Conservation (phyloP, 2,329 filamentous ascomycete species). For the Chaetomium strumarium region DNA sequence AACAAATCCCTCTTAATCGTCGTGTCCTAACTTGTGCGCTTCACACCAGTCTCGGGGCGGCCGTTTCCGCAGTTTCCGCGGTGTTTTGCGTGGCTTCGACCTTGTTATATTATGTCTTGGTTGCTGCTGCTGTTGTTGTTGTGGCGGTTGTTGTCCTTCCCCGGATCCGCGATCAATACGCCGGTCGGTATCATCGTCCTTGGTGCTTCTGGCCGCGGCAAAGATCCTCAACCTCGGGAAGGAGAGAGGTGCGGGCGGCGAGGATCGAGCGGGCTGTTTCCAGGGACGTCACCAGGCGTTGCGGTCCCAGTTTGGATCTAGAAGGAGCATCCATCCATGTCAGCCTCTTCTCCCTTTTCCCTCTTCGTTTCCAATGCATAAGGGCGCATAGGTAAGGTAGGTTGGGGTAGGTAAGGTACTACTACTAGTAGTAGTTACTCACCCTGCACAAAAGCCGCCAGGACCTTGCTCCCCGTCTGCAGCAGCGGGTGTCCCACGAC, state of each 20-base stretch:
- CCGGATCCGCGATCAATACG: too few species aligned
- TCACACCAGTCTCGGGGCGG: slow-evolving; percentile 29
- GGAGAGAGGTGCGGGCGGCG: slow-evolving; percentile 3
- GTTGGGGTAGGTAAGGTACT: neutral
- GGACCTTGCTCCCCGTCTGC: slow-evolving; percentile 95
- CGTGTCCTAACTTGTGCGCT: slow-evolving; percentile 22
- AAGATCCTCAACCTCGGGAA: neutral
- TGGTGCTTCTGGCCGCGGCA: neutral
- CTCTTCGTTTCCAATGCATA: neutral
- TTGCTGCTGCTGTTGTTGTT: slow-evolving; percentile 21
- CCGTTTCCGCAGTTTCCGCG: slow-evolving; percentile 41
- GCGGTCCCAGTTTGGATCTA: slow-evolving; percentile 84
- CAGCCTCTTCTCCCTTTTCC: neutral
- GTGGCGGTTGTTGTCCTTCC: slow-evolving; percentile 14
- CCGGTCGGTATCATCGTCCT: too few species aligned
- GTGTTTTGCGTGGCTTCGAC: slow-evolving; percentile 22
- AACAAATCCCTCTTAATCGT: slow-evolving; percentile 3
- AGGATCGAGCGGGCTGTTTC: slow-evolving; percentile 20
- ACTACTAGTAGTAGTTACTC: too few species aligned
- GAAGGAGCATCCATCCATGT: neutral
- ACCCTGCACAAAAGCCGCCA: slow-evolving; percentile 97
- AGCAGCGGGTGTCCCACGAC: slow-evolving; percentile 93
- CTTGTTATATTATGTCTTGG: slow-evolving; percentile 2
- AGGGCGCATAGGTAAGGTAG: neutral
- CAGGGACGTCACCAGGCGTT: slow-evolving; percentile 67